phyloP scores from a whole-genome alignment of 805 yeast genomes.

The Candida montana region DNA sequence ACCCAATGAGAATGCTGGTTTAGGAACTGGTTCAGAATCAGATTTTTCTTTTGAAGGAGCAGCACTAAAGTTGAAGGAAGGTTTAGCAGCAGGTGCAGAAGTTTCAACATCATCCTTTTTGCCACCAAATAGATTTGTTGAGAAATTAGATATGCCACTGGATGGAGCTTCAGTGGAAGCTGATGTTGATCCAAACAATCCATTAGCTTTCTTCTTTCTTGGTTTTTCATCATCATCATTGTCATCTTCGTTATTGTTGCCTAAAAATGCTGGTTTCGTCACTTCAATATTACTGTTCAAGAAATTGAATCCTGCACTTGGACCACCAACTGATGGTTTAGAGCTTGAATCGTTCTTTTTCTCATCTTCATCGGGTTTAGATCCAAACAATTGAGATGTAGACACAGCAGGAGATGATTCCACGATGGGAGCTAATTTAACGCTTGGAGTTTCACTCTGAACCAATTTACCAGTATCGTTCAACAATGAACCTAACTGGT shows the following conservation, averaged over 20 bases:
- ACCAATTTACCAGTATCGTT: constrained; percentile 14
- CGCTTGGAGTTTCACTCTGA: constrained; percentile 10
- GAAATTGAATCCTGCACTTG: constrained; percentile 28
- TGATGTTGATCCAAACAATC: background rate
- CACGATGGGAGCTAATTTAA: too few species aligned
- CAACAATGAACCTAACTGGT: constrained; percentile 14
- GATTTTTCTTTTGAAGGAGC: too few species aligned
- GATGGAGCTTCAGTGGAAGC: constrained; percentile 1
- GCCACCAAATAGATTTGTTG: too few species aligned
- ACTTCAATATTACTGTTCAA: constrained; percentile 3
- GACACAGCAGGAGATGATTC: background rate
- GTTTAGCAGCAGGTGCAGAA: background rate
- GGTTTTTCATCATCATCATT: constrained; percentile 1
- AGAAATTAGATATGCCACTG: too few species aligned
- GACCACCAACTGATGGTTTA: constrained; percentile 15
- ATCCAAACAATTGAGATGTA: too few species aligned
- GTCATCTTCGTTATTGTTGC: background rate
- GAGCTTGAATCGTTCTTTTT: background rate
- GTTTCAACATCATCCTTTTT: background rate
- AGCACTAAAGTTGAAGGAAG: constrained; percentile 9
- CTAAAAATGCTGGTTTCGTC: background rate
- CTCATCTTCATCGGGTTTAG: background rate
- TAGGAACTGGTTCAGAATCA: too few species aligned
- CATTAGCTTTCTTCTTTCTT: constrained; percentile 1
- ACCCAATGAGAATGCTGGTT: constrained; percentile 5